A percentile compares a stretch with the other conserved stretches of the same genome.
Conservation (phyloP, 169 alveolate species). For the Plasmodium berghei region DNA sequence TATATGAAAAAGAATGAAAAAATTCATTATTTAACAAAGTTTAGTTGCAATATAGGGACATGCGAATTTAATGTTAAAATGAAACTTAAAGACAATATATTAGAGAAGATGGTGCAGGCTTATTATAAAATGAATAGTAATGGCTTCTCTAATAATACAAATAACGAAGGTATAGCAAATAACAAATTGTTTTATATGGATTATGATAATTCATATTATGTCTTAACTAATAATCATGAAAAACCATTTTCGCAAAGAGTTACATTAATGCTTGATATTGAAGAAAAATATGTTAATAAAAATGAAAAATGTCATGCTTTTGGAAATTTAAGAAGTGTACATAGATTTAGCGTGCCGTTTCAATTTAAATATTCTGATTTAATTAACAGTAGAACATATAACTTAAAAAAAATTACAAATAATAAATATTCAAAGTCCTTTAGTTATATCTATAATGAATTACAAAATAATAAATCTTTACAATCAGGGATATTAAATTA, state of each 20-base stretch:
- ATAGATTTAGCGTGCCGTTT: constrained; percentile 44
- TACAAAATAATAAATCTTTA: constrained; percentile 41
- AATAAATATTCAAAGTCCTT: constrained; percentile 50
- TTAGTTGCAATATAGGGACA: constrained; percentile 70
- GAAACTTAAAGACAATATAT: constrained; percentile 67
- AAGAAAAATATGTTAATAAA: constrained; percentile 52
- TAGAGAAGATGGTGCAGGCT: constrained; percentile 15
- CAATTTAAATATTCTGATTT: constrained; percentile 61
- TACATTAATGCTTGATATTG: constrained; percentile 65
- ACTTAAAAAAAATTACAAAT: constrained; percentile 46
- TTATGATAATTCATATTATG: constrained; percentile 71
- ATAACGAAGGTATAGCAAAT: constrained; percentile 1
- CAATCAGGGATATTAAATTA: constrained; percentile 41
- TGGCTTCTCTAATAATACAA: background rate
- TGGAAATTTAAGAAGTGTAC: constrained; percentile 51
- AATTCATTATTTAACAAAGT: constrained; percentile 69
- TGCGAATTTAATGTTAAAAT: constrained; percentile 64
- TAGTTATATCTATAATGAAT: constrained; percentile 22
- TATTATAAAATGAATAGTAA: constrained; percentile 37
- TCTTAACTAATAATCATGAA: constrained; percentile 30
- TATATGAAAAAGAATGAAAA: constrained; percentile 53
- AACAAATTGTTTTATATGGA: constrained; percentile 54
- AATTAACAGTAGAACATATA: constrained; percentile 62
- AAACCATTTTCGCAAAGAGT: constrained; percentile 42
- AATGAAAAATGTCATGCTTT: constrained; percentile 55